Conservation (phyloP, 2,329 filamentous ascomycete genomes). For the Dactylellina parvicollis region DNA sequence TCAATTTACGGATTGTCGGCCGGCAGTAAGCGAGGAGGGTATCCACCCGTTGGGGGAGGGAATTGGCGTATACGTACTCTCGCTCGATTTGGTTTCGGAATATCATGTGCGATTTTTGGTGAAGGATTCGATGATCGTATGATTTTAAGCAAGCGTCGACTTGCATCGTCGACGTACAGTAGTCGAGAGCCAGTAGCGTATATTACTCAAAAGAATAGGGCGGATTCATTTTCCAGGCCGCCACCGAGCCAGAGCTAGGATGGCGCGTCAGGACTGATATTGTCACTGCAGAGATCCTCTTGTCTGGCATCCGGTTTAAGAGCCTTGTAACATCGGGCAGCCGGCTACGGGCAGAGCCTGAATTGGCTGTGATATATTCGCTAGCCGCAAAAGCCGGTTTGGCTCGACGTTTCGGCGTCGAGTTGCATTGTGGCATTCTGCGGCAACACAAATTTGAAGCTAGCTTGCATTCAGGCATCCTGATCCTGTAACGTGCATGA, state of each 20-base stretch:
- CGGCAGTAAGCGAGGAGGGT: conserved; percentile 36
- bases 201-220: too few species aligned
- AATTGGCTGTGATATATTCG: not conserved
- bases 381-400: too few species aligned
- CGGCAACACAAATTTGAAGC: conserved; percentile 26
- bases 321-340: not conserved
- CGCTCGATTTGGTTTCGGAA: too few species aligned
- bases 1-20: conserved; percentile 31
- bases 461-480: not conserved
- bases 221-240: too few species aligned
- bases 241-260: too few species aligned
- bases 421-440: conserved; percentile 33
- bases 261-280: too few species aligned
- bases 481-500: not conserved
- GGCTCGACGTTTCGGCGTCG: not conserved
- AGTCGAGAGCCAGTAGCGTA: not conserved
- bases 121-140: not conserved
- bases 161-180: not conserved
- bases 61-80: too few species aligned
- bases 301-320: not conserved
- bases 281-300: too few species aligned
- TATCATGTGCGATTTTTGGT: too few species aligned
- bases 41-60: not conserved
- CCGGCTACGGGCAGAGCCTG: not conserved
- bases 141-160: not conserved